These are phyloP conservation scores for Vachellia pachyceras DNA, from an alignment of 306 rosid species.

Conservation along the genomic window DNA sequence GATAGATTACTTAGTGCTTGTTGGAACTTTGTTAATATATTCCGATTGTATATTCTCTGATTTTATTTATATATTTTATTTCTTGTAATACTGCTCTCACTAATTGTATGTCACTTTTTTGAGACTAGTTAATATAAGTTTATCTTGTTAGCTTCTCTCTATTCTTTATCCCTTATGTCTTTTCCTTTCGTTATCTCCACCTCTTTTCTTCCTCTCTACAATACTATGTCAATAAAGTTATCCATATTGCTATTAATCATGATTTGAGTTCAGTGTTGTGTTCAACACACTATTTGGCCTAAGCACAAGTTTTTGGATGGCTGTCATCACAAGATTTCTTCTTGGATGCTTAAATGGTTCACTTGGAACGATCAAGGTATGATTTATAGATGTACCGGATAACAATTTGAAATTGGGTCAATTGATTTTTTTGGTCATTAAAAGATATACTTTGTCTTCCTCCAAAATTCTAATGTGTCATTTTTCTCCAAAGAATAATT, in stretches of 20 bases:
- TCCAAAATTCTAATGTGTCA: neutral
- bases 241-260: neutral
- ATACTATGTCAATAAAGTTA: neutral
- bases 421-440: neutral
- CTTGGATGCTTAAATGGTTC: slow-evolving; percentile 82
- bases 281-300: slow-evolving; percentile 91
- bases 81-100: too few species aligned
- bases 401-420: neutral
- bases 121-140: too few species aligned
- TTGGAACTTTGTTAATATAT: neutral
- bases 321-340: slow-evolving; percentile 71
- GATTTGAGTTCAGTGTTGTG: slow-evolving; percentile 56
- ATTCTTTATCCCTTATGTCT: neutral
- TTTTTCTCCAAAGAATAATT: neutral
- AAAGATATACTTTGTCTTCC: neutral
- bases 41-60: too few species aligned
- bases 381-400: neutral
- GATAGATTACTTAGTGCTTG: neutral
- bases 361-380: slow-evolving; percentile 88
- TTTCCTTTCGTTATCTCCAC: neutral
- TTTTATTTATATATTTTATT: too few species aligned
- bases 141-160: neutral
- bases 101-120: too few species aligned
- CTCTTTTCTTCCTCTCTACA: neutral
- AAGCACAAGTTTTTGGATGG: slow-evolving; percentile 89